Base-by-base conservation (phyloP, 1,284 basidiomycete genomes). In the Wolfiporia cocos region DNA sequence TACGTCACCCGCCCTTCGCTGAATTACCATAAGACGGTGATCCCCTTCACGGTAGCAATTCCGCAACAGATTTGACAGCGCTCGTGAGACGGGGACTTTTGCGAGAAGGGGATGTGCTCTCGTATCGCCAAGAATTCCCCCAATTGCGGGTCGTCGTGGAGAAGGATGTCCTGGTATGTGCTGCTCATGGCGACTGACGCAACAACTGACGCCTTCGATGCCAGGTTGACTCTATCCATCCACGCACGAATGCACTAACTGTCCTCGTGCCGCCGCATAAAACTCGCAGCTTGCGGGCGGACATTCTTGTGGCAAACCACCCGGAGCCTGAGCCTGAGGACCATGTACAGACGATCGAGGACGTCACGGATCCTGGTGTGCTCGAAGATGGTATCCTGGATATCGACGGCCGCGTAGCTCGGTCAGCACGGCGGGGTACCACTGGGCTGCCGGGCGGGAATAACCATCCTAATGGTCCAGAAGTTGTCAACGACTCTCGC, bases 331-430 rank as follows among this genome's bases (percentile, higher is more conserved):
- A 61, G 0, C 50, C 51, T 4, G 53, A 55, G 21, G 55, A 51
- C 4, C 49, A 54, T 14, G 37, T 47, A 5, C 49, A 55, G n/a
- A 53, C 62, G 1, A 65, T 68, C 3, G 66, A 65, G 14, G 57
- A 57, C 12, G 62, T 71, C 49, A 62, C 65, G 2, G 67, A 63
- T 34, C 71, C 74, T 0, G 55, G 62, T 1, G 70, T 70, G 52
- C 65, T 80, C 11, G 77, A 78, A 54, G 70, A 61, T 1, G 69
- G 57, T 0, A 49, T 77, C 5, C 58, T 80, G 5, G 76, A 78
- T 39, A 56, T 68, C 0, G 73, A 78, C 43, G 72, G 69, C 0
- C 65, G 71, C 2, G 59, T 77, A 1, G 66, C 68, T 15, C 65
- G 62, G 61, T 19, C 64, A 51, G 50, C 48, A 51, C 28, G 65